phyloP scores from a whole-genome alignment of 2,329 filamentous ascomycete genomes.

The Chaetomium strumarium region DNA sequence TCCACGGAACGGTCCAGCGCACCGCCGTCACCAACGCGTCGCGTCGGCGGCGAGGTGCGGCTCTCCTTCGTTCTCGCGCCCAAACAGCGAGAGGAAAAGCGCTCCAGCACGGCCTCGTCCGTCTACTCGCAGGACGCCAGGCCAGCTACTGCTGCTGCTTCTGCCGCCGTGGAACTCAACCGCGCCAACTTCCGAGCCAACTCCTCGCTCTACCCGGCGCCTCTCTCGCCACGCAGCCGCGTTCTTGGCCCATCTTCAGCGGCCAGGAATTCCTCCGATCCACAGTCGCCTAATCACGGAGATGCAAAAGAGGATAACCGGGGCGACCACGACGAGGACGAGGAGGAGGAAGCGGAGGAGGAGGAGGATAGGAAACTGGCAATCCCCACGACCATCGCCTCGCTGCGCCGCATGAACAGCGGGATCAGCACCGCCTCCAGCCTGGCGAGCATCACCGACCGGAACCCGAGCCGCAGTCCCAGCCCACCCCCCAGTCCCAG shows the following conservation, averaged over 20 bases:
- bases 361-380: not conserved
- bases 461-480: not conserved
- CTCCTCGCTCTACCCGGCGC: slow-evolving; percentile 11
- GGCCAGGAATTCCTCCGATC: not conserved
- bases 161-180: slow-evolving; percentile 11
- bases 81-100: not conserved
- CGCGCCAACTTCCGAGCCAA: slow-evolving; percentile 11
- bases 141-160: not conserved
- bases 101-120: slow-evolving; percentile 14
- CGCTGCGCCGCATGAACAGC: slow-evolving; percentile 55
- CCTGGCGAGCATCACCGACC: slow-evolving; percentile 2
- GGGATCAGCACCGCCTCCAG: slow-evolving; percentile 31
- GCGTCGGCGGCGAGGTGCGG: not conserved
- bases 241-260: not conserved
- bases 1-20: slow-evolving; percentile 5
- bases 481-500: slow-evolving; percentile 26
- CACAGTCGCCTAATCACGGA: not conserved
- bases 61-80: slow-evolving; percentile 2
- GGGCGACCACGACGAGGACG: not conserved
- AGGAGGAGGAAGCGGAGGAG: not conserved
- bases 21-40: slow-evolving; percentile 5
- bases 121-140: slow-evolving; percentile 16
- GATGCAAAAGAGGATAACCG: not conserved
- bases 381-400: slow-evolving; percentile 38
- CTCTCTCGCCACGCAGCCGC: not conserved